A percentile compares a stretch with the other conserved stretches of the same genome.
Evolutionary conservation across 768 basidiomycete species (phyloP).

Genomic region (Suillus paluster): DNA sequence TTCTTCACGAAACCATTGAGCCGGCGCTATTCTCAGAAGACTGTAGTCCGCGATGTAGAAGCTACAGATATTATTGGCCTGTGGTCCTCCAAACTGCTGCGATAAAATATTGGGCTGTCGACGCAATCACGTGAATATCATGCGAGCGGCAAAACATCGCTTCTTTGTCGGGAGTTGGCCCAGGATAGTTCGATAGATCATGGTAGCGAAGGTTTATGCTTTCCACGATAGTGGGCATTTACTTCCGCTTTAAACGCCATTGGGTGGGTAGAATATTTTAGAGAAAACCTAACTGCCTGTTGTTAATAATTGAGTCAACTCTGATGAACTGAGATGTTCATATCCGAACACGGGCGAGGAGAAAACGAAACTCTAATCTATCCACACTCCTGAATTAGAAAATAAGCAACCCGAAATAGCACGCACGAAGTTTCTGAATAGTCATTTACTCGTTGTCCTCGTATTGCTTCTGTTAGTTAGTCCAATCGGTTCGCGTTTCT

Average conservation of each 20-base stretch:
- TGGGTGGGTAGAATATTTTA: neutral
- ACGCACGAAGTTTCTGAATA: neutral
- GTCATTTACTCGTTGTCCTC: neutral
- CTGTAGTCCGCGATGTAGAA: neutral
- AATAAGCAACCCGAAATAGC: neutral
- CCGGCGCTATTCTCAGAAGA: neutral
- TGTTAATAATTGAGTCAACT: neutral
- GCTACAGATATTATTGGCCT: neutral
- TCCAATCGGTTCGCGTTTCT: too few species aligned
- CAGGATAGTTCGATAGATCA: neutral
- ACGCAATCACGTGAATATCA: slow-evolving; percentile 6
- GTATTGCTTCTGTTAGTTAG: neutral
- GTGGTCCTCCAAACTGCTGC: neutral
- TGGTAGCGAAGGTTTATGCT: neutral
- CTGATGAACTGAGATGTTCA: neutral
- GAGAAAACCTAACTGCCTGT: neutral
- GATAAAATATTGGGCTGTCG: neutral
- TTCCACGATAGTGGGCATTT: neutral
- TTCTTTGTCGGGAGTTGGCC: neutral
- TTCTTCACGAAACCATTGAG: neutral
- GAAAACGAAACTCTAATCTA: neutral
- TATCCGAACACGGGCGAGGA: neutral
- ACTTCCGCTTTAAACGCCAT: neutral
- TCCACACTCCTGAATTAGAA: neutral
- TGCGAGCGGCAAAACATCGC: slow-evolving; percentile 1